Evolutionary conservation across 2,329 filamentous ascomycete genomes (phyloP), one percentile per base, ranked within the genome.

Genomic region (Aspergillus pseudonomiae): DNA sequence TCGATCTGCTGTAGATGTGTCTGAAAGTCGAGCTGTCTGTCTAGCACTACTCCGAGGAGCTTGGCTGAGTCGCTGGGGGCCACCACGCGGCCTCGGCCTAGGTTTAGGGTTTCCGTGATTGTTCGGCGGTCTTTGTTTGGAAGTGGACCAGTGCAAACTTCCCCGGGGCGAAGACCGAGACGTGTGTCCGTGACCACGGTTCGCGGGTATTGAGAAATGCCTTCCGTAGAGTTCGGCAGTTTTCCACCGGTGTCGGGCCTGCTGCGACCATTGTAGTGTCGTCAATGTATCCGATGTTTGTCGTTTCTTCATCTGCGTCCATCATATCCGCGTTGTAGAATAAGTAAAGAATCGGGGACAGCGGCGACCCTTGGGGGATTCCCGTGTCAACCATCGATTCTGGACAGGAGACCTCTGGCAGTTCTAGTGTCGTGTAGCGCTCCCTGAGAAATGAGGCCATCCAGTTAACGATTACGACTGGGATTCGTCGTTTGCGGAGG

Each of bases 271-370:
- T 34, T 14, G 57, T 50, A n/a, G 28, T 52, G 6, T 50, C 28
- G 43, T 48, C 21, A 28, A n/a, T 52, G 16, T 39, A 28, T 5
- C 19, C 19, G 12, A 39, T 26, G 10, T 16, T n/a, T n/a, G n/a
- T 41, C 4, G 36, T 41, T 41, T 16, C 14, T 41, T 41, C 16
- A 19, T 41, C 36, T 19, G 36, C 11, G 3, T 34, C 50, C 6
- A 63, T 56, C 24, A 54, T 28, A 28, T 73, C 68, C 3, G 67
- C 64, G 46, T 71, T 73, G 53, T 71, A 74, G 67, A 74, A 70
- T 2, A 74, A 61, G 57, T 69, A 73, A 14, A 74, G 69, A 28
- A 73, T 71, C 39, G 63, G 70, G 6, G 67, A 74, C 21, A 74
- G 53, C 6, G 61, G 67, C 4, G 69, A 66, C 2, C 65, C 50